phyloP scores from a whole-genome alignment of 306 rosid species.

The Castanopsis chinensis region DNA sequence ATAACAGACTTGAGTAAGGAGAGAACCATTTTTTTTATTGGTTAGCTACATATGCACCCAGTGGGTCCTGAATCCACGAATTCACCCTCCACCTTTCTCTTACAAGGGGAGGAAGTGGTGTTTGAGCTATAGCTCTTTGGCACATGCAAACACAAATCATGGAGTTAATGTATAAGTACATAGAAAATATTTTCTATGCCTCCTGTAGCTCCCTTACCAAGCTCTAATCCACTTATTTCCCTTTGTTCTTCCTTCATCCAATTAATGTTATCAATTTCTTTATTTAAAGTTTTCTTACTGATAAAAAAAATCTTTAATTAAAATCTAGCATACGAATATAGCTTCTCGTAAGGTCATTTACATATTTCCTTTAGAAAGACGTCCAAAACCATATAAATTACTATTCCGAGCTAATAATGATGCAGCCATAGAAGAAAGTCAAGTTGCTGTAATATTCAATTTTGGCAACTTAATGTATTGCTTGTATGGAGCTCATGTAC shows the following conservation, averaged over 20 bases:
- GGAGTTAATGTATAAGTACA: neutral
- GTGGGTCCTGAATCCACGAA: too few species aligned
- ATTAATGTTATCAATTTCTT: neutral
- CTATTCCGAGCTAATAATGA: neutral
- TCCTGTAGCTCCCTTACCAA: conserved; percentile 1
- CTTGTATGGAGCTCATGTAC: too few species aligned
- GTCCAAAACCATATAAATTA: neutral
- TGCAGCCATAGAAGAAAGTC: too few species aligned
- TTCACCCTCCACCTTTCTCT: too few species aligned
- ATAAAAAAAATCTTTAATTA: neutral
- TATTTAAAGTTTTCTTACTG: neutral
- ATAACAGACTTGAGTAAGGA: neutral
- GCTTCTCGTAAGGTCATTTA: neutral
- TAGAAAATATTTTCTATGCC: neutral
- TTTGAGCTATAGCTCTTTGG: too few species aligned
- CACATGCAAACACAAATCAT: neutral
- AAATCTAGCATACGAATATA: neutral
- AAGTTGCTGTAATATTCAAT: too few species aligned
- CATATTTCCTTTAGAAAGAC: neutral
- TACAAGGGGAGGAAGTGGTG: too few species aligned
- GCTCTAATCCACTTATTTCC: neutral
- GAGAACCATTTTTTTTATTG: neutral
- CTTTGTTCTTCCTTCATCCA: neutral
- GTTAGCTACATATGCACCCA: too few species aligned
- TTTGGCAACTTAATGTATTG: too few species aligned